Conservation (phyloP, 306 rosid species). For the Quercus gilva region DNA sequence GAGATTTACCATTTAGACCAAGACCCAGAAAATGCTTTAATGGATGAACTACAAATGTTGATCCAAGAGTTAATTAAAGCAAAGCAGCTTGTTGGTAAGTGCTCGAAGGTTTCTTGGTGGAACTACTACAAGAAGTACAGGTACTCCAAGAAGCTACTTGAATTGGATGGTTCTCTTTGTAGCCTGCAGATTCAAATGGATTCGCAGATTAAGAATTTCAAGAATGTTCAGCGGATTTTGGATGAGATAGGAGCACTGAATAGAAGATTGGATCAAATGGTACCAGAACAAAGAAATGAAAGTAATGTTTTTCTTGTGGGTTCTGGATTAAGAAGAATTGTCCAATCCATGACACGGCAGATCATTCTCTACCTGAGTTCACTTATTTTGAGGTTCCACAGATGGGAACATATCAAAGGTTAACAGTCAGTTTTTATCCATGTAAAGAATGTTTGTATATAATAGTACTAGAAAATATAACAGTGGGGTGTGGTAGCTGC, state of each 20-base stretch:
- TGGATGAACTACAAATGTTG: not conserved
- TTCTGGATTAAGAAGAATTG: constrained; percentile 4
- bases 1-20: not conserved
- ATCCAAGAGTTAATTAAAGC: constrained; percentile 1
- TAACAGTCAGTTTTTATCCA: too few relatives aligned
- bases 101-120: constrained; percentile 28
- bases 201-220: not conserved
- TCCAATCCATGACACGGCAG: not conserved
- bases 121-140: not conserved
- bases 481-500: too few relatives aligned
- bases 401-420: not conserved
- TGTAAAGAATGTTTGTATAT: too few relatives aligned
- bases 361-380: not conserved
- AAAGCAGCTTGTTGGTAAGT: constrained; percentile 22
- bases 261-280: not conserved
- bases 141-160: constrained; percentile 17
- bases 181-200: constrained; percentile 7
- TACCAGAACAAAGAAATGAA: not conserved
- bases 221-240: not conserved
- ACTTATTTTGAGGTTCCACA: not conserved
- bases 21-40: not conserved
- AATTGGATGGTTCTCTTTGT: constrained; percentile 5
- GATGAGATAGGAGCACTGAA: not conserved
- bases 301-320: not conserved
- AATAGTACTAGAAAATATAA: too few relatives aligned